Evolutionary conservation across 2,329 filamentous ascomycete species (phyloP).

Genomic region (Calonectria honghensis): DNA sequence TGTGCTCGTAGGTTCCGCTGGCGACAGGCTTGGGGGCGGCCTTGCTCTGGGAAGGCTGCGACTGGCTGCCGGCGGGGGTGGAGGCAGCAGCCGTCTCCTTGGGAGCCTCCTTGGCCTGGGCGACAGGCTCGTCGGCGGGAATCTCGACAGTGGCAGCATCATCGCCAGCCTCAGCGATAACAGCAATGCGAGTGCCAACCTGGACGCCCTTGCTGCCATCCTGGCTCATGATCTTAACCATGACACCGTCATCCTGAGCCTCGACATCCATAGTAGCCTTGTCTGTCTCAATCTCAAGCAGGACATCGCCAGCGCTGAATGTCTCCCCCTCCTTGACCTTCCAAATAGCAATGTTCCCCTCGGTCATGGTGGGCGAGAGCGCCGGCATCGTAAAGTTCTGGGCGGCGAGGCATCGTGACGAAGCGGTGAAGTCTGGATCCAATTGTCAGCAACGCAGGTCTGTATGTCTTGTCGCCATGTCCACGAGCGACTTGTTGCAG

Average conservation of each 20-base stretch:
- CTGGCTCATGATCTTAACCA: conserved; percentile 86
- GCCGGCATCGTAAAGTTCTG: conserved; percentile 95
- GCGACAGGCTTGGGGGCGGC: conserved; percentile 60
- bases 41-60: conserved; percentile 61
- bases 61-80: conserved; percentile 54
- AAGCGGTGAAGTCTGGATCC: conserved; percentile 77
- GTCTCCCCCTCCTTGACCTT: conserved; percentile 90
- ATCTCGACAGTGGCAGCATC: conserved; percentile 85
- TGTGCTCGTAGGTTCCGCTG: conserved; percentile 77
- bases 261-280: conserved; percentile 97
- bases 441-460: conserved; percentile 40
- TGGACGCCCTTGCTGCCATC: conserved; percentile 86
- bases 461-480: conserved; percentile 26
- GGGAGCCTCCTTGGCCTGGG: conserved; percentile 80
- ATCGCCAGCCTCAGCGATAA: conserved; percentile 88
- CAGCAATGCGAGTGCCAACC: conserved; percentile 88
- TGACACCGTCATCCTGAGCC: conserved; percentile 90
- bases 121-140: conserved; percentile 80
- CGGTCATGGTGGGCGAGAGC: conserved; percentile 94
- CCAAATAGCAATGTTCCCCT: conserved; percentile 91
- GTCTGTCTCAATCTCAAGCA: conserved; percentile 95
- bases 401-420: conserved; percentile 79
- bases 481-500: conserved; percentile 51
- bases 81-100: conserved; percentile 60
- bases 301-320: conserved; percentile 88